Evolutionary conservation across 306 rosid genomes (phyloP), one percentile per base, ranked within the genome.

Genomic region (Castanopsis chinensis): DNA sequence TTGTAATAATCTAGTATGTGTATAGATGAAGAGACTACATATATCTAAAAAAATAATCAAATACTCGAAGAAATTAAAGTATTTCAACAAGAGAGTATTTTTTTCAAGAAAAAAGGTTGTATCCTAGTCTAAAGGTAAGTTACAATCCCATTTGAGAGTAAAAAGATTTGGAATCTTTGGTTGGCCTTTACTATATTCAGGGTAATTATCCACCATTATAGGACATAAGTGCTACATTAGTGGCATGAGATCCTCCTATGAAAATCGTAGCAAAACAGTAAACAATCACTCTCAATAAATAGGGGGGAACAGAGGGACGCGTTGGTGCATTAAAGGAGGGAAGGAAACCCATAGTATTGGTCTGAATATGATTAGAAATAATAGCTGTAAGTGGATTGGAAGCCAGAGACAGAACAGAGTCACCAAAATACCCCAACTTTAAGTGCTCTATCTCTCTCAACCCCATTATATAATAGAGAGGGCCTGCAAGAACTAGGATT

Each of bases 401-500:
- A 83, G 86, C 53, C 60, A 61, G 59, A 65, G 64, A 33, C 57
- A 69, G 18, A 76, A 75, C 79, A 77, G 11, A 78, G 53, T 71
- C 60, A 23, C 75, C 61, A 59, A 55, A 65, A 23, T 27, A 51
- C 67, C 52, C 72, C 52, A 69, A 51, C 37, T 67, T 12, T 18
- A 11, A 11, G 28, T 33, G 21, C 70, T 61, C 76, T 20, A 64
- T 77, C 72, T 32, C 59, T 61, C 52, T 53, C n/a, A 58, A 0
- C 30, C 72, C 72, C 77, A 77, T 13, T 49, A 49, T 49, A 49
- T 20, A 79, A 23, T 33, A 71, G 76, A 23, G 72, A 69, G 86
- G 76, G 32, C 75, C 82, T 71, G 80, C 79, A 84, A 82, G 88
- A 87, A 91, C 90, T 81, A 86, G 88, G 88, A 86, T 88, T 83